Evolutionary conservation across 192 early-diverging fungal genomes (phyloP).

Genomic region (Coemansia sp.): DNA sequence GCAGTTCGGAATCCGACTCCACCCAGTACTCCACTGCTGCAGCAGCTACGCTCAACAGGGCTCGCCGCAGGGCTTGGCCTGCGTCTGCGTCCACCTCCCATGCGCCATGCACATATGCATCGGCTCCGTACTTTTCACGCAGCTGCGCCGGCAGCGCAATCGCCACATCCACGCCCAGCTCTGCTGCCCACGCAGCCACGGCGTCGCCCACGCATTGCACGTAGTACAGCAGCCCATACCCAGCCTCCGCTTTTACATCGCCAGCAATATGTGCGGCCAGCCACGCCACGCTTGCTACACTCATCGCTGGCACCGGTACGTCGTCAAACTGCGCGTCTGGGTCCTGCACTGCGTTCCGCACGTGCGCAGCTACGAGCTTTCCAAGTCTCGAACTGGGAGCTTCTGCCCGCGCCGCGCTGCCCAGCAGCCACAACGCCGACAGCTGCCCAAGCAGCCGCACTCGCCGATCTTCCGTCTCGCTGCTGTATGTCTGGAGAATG

Average conservation of each 20-base stretch:
- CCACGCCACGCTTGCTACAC: conserved; percentile 20
- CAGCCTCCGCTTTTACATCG: not conserved
- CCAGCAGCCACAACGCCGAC: conserved; percentile 14
- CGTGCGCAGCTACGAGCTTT: conserved; percentile 28
- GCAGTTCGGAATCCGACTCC: conserved; percentile 19
- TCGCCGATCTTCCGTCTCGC: not conserved
- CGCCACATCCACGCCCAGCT: conserved; percentile 18
- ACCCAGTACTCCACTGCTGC: conserved; percentile 34
- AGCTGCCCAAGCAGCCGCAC: conserved; percentile 19
- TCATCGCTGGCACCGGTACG: conserved; percentile 24
- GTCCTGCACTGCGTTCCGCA: conserved; percentile 13
- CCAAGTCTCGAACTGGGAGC: conserved; percentile 35
- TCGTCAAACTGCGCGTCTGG: conserved; percentile 16
- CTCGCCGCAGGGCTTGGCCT: conserved; percentile 19
- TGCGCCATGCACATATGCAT: conserved; percentile 12
- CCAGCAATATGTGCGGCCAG: conserved; percentile 21
- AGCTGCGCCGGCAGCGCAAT: conserved; percentile 23
- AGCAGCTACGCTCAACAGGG: conserved; percentile 25
- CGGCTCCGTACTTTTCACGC: conserved; percentile 5
- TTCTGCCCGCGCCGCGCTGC: not conserved
- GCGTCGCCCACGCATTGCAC: conserved; percentile 43
- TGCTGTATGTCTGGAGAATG: not conserved
- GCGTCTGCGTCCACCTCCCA: conserved; percentile 13
- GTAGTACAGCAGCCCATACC: conserved; percentile 9
- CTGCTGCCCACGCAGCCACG: conserved; percentile 32